phyloP scores from a whole-genome alignment of 2,329 filamentous ascomycete genomes.

The Periconia sp. region DNA sequence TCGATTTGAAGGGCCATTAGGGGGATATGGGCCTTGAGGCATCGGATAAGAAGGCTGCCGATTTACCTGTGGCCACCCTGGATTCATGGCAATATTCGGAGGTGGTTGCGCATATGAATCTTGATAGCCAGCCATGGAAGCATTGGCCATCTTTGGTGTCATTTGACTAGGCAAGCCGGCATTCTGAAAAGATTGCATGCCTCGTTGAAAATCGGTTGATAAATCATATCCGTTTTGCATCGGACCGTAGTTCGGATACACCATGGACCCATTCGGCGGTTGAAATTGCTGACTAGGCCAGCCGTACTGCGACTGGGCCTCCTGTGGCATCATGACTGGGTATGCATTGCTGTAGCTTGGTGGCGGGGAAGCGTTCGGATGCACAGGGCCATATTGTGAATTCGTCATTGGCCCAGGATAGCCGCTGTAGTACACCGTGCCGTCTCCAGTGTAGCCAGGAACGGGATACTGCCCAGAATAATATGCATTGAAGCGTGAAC shows the following conservation, averaged over 20 bases:
- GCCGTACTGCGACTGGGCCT: conserved; percentile 42
- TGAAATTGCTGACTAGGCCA: conserved; percentile 43
- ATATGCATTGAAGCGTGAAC: conserved; percentile 72
- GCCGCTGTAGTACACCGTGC: conserved; percentile 54
- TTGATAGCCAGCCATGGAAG: conserved; percentile 41
- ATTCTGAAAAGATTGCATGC: conserved; percentile 53
- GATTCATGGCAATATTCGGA: conserved; percentile 35
- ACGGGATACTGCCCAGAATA: conserved; percentile 51
- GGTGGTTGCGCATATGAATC: conserved; percentile 37
- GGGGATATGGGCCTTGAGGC: conserved; percentile 30
- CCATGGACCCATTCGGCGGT: conserved; percentile 27
- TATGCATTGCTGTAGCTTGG: conserved; percentile 39
- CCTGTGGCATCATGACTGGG: conserved; percentile 43
- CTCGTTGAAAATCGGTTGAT: conserved; percentile 52
- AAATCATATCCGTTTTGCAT: conserved; percentile 51
- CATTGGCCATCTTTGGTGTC: conserved; percentile 46
- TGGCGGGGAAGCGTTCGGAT: conserved; percentile 33
- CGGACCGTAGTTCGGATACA: conserved; percentile 34
- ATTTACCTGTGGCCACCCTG: conserved; percentile 40
- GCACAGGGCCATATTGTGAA: conserved; percentile 37
- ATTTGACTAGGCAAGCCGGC: conserved; percentile 40
- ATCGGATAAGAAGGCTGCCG: conserved; percentile 35
- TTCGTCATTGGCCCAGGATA: conserved; percentile 35
- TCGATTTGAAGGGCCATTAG: conserved; percentile 33
- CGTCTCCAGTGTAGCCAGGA: conserved; percentile 36